Conservation (phyloP, 805 yeast genomes). For the Nakazawaea molendinolei region DNA sequence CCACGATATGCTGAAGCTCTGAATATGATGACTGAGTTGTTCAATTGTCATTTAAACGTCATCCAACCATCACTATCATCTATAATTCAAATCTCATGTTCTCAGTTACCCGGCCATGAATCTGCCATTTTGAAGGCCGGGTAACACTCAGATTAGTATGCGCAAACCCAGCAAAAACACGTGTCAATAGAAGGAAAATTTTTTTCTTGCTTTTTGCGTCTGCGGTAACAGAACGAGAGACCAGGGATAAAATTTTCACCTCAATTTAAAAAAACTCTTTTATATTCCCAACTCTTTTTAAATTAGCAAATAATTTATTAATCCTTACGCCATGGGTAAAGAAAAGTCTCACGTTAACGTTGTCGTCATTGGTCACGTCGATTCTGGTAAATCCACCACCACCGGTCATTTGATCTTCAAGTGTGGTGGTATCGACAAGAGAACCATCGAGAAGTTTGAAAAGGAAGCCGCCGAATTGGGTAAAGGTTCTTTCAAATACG, state of each 20-base stretch:
- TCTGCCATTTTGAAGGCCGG: slow-evolving; percentile 2
- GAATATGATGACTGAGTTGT: too few species aligned
- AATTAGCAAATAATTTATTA: not conserved
- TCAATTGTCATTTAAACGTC: too few species aligned
- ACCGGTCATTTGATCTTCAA: slow-evolving; percentile 99
- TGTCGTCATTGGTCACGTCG: slow-evolving; percentile 99
- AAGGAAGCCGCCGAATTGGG: slow-evolving; percentile 97
- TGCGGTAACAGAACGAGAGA: too few species aligned
- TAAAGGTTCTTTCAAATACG: slow-evolving; percentile 96
- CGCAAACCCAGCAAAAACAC: not conserved
- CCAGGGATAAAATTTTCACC: not conserved
- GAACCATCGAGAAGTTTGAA: slow-evolving; percentile 97
- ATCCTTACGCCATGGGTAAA: slow-evolving; percentile 55
- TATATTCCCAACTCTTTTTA: not conserved
- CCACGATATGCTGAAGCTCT: too few species aligned
- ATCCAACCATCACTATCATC: too few species aligned
- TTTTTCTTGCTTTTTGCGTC: not conserved
- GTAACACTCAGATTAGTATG: not conserved
- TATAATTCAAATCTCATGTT: too few species aligned
- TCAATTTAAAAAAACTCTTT: not conserved
- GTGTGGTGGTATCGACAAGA: slow-evolving; percentile 99
- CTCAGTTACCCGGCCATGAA: too few species aligned
- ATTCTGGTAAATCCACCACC: slow-evolving; percentile 97
- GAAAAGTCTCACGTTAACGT: slow-evolving; percentile 98
- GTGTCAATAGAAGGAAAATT: slow-evolving; percentile 6